phyloP scores from a whole-genome alignment of 352 stramenopile genomes.

The Phytophthora hybrid region DNA sequence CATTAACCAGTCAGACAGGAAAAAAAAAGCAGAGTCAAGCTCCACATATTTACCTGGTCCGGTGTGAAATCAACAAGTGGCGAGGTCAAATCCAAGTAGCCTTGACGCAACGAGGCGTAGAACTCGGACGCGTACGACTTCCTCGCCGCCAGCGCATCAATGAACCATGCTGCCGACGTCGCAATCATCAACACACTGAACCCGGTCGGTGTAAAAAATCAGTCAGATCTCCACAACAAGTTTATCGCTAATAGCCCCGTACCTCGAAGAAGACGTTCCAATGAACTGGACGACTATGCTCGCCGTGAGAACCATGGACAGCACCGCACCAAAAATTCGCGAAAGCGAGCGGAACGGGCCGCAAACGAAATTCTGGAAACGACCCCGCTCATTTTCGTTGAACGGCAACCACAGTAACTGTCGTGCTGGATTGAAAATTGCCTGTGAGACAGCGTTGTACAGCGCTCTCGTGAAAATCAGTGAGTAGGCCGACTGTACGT shows the following conservation, averaged over 20 bases:
- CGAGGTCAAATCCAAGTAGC: constrained; percentile 84
- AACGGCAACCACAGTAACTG: constrained; percentile 89
- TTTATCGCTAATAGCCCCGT: neutral
- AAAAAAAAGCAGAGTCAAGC: neutral
- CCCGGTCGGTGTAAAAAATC: neutral
- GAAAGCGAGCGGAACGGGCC: constrained; percentile 85
- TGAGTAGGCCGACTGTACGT: constrained; percentile 52
- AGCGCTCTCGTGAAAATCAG: constrained; percentile 75
- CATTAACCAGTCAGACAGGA: neutral
- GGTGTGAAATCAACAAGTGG: constrained; percentile 85
- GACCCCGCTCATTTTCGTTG: constrained; percentile 68
- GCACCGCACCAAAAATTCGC: constrained; percentile 73
- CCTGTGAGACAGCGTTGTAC: constrained; percentile 84
- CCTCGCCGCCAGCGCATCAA: constrained; percentile 74
- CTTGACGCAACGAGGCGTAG: constrained; percentile 84
- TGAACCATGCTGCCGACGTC: constrained; percentile 66
- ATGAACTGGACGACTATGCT: constrained; percentile 53
- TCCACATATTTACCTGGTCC: constrained; percentile 62
- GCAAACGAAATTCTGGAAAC: constrained; percentile 84
- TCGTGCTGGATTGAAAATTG: constrained; percentile 87
- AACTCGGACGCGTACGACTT: constrained; percentile 90
- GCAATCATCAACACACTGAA: constrained; percentile 73
- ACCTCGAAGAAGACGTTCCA: constrained; percentile 71
- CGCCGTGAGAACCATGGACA: constrained; percentile 78
- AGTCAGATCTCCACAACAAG: neutral